Evolutionary conservation across 2,329 filamentous ascomycete genomes (phyloP).

Genomic region (Fusarium sp.): DNA sequence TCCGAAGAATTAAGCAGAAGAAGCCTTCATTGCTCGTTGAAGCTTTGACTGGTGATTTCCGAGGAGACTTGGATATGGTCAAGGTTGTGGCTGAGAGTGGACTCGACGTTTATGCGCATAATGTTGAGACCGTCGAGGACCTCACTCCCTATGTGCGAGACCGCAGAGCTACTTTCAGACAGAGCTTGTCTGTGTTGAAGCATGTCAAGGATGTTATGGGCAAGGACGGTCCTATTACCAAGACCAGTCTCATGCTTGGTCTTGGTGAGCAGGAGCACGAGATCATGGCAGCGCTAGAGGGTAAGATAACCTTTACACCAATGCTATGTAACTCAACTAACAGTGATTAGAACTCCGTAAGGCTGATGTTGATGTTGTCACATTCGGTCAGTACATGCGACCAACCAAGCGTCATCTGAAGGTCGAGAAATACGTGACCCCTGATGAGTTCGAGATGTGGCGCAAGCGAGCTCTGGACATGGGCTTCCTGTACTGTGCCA

Average conservation of each 20-base stretch:
- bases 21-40: constrained; percentile 81
- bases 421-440: constrained; percentile 94
- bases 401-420: constrained; percentile 98
- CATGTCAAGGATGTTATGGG: constrained; percentile 80
- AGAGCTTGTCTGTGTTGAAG: constrained; percentile 81
- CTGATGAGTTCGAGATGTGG: constrained; percentile 92
- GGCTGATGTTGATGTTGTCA: constrained; percentile 89
- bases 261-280: constrained; percentile 92
- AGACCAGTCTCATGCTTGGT: constrained; percentile 97
- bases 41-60: constrained; percentile 87
- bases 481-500: constrained; percentile 97
- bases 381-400: constrained; percentile 99
- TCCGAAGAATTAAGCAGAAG: constrained; percentile 91
- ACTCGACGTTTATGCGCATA: constrained; percentile 96
- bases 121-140: constrained; percentile 92
- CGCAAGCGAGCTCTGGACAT: constrained; percentile 87
- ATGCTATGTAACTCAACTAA: constrained; percentile 16
- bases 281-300: constrained; percentile 78
- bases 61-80: constrained; percentile 87
- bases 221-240: constrained; percentile 84
- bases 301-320: constrained; percentile 52
- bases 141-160: constrained; percentile 92
- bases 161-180: constrained; percentile 86
- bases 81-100: constrained; percentile 84
- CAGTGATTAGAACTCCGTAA: constrained; percentile 73